These are phyloP conservation scores for Volvox africanus DNA, from an alignment of 139 green algal genomes.

Conservation along the genomic window DNA sequence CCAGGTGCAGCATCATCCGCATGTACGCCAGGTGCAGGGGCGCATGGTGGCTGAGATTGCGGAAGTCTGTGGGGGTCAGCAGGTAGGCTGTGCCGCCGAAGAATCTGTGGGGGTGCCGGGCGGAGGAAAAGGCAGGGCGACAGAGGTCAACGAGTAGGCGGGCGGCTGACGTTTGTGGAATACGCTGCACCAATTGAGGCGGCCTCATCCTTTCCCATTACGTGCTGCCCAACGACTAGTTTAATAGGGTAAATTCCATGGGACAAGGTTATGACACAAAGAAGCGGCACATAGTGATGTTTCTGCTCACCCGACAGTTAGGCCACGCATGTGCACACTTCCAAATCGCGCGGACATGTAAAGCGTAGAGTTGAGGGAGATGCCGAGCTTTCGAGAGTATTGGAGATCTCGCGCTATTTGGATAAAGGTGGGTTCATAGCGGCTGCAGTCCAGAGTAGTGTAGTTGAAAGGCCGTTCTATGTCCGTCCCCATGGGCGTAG, in stretches of 20 bases:
- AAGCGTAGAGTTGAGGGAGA: neutral
- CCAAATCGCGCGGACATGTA: neutral
- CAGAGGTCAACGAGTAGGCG: neutral
- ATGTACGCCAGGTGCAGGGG: constrained; percentile 44
- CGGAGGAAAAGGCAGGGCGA: neutral
- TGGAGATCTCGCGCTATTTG: constrained; percentile 30
- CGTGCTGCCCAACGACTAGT: neutral
- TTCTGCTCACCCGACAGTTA: constrained; percentile 31
- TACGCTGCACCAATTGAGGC: too few relatives aligned
- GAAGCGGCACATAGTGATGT: neutral
- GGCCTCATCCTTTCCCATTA: too few relatives aligned
- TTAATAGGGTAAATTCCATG: neutral
- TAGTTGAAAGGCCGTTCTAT: constrained; percentile 31
- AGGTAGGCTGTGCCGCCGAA: constrained; percentile 37
- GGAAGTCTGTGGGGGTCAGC: constrained; percentile 21
- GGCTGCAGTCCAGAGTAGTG: constrained; percentile 11
- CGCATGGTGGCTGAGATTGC: constrained; percentile 7
- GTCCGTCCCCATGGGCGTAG: neutral
- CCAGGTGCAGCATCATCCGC: constrained; percentile 45
- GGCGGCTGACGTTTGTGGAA: too few relatives aligned
- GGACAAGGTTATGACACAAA: neutral
- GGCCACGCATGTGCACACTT: neutral
- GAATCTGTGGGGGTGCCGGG: constrained; percentile 6
- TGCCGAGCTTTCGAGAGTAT: neutral
- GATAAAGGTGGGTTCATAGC: neutral